Evolutionary conservation across 1,139 yeast species (phyloP), one percentile per base, ranked within the genome.

Genomic region (Geotrichum citri-aurantii): DNA sequence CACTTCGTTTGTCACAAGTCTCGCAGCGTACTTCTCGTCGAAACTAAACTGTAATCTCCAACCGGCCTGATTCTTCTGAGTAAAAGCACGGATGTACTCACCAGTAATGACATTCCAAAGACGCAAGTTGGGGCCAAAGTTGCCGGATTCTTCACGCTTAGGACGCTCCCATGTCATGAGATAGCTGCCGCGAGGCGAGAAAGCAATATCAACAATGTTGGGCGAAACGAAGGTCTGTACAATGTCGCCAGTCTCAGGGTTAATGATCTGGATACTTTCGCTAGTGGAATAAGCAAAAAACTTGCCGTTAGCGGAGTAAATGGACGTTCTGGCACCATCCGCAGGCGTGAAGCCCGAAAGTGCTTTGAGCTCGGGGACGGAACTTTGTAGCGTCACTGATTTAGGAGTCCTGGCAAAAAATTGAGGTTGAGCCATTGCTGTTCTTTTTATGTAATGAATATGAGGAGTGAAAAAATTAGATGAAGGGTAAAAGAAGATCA

Each of bases 101-200:
- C 81, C 77, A 17, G 74, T 72, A 24, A 65, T 65, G 49, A 74
- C 71, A 64, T 81, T 79, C 82, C 88, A 90, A 61, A 93, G 80
- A 68, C 84, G 83, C 65, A 92, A 88, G 73, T 92, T 92, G 64
- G 89, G 84, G 58, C 74, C 77, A 82, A 85, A 86, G 68, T 87
- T 85, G 40, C 92, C 91, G 44, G 75, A 69, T 54, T 68, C 73
- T 62, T 73, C 73, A 75, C 83, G 79, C 64, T 83, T 71, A 12
- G 98, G 96, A 68, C 92, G 88, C 67, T 92, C 91, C 97, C 98
- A 95, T 54, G 96, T 83, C 66, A 91, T 83, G 64, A 93, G 74
- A 70, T 79, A 92, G 52, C 85, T 82, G n/a, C 97, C 98, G 58
- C 83, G 79, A 11, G 97, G 96, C 12, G 97, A 89, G 70, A 93